These are phyloP conservation scores for Suillus spraguei DNA, from an alignment of 768 basidiomycete species.

Conservation along the genomic window DNA sequence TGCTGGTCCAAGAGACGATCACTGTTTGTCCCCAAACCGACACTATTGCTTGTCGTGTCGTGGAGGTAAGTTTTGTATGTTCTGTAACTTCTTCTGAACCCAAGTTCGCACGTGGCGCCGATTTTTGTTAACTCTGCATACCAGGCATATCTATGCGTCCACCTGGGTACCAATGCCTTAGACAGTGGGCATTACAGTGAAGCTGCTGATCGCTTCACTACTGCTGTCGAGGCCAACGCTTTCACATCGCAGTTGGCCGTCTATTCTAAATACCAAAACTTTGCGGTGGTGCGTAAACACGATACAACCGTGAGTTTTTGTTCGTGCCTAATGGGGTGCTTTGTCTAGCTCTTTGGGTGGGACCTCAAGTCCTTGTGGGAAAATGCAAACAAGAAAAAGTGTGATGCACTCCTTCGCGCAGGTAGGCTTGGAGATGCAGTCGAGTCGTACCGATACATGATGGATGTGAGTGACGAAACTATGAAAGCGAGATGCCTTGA, in stretches of 20 bases:
- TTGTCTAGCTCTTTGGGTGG: slow-evolving; percentile 1
- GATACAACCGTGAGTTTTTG: neutral
- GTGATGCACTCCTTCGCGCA: neutral
- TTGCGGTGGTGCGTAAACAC: neutral
- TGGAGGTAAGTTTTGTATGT: neutral
- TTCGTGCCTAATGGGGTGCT: too few species aligned
- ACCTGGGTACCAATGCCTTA: neutral
- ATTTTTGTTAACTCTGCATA: neutral
- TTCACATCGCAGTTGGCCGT: too few species aligned
- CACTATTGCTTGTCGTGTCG: neutral
- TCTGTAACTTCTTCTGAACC: neutral
- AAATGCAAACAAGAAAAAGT: neutral
- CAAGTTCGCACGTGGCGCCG: neutral
- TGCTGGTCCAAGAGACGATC: neutral
- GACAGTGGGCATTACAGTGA: neutral
- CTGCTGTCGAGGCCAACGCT: neutral
- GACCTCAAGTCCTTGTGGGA: neutral
- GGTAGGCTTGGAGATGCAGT: neutral
- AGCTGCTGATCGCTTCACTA: neutral
- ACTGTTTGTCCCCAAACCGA: neutral
- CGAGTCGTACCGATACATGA: neutral
- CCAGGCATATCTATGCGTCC: neutral
- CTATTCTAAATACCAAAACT: neutral
- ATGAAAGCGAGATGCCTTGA: neutral
- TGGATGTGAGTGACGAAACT: neutral